phyloP scores from a whole-genome alignment of 495 filamentous ascomycete genomes.

The Evernia prunastri region DNA sequence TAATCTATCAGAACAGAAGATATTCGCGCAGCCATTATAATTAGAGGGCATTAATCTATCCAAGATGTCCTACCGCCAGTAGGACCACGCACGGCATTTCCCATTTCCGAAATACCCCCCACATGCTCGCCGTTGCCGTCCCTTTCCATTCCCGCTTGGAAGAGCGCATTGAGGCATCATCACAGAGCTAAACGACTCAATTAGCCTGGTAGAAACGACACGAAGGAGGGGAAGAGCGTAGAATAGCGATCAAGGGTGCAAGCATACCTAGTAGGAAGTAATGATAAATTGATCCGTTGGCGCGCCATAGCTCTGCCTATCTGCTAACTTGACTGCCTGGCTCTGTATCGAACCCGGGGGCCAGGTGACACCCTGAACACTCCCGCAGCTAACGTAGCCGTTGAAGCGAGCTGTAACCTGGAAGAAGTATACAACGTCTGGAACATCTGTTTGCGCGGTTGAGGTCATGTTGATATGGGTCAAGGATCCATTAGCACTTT shows the following conservation, averaged over 20 bases:
- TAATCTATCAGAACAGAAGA: no score
- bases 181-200: neutral
- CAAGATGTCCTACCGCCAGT: no score
- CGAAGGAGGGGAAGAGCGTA: neutral
- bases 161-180: neutral
- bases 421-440: constrained; percentile 19
- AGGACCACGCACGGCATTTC: no score
- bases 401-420: constrained; percentile 22
- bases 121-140: neutral
- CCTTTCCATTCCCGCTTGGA: neutral
- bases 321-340: constrained; percentile 4
- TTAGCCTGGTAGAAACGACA: neutral
- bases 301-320: constrained; percentile 18
- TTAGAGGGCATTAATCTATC: no score
- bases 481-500: constrained; percentile 13
- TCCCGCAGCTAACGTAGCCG: constrained; percentile 20
- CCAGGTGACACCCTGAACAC: constrained; percentile 4
- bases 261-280: constrained; percentile 16
- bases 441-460: constrained; percentile 2
- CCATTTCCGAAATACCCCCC: no score
- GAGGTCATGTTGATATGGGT: constrained; percentile 17
- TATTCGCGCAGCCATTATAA: no score
- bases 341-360: neutral
- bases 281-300: constrained; percentile 15
- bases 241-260: neutral